A percentile compares a stretch with the other conserved stretches of the same genome.
phyloP scores from a whole-genome alignment of 2,329 filamentous ascomycete species.

The Pleurostoma richardsiae region DNA sequence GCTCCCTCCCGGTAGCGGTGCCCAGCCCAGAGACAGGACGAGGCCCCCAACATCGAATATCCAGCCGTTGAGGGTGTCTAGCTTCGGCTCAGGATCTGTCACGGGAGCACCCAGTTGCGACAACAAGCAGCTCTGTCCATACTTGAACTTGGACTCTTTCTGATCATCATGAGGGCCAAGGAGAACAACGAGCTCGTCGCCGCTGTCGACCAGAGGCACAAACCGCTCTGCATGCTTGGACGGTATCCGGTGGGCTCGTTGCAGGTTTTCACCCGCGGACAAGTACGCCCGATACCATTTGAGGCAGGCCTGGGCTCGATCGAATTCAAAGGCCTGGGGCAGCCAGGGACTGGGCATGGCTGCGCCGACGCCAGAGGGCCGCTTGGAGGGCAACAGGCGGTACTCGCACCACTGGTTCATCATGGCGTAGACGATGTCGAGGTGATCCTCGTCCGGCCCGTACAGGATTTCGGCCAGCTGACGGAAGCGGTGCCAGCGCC shows the following conservation, averaged over 20 bases:
- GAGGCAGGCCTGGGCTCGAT: conserved; percentile 22
- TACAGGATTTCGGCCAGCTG: conserved; percentile 35
- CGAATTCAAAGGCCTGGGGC: conserved; percentile 24
- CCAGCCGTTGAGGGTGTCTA: conserved; percentile 34
- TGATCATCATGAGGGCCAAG: conserved; percentile 19
- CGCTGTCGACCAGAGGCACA: conserved; percentile 8
- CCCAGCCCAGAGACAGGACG: conserved; percentile 49
- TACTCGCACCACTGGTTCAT: conserved; percentile 34
- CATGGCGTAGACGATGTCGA: conserved; percentile 29
- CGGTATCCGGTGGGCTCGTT: conserved; percentile 13
- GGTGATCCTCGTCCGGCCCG: conserved; percentile 27
- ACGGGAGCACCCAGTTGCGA: conserved; percentile 9
- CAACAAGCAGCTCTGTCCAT: conserved; percentile 10
- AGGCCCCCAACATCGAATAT: conserved; percentile 50
- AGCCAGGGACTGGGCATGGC: conserved; percentile 34
- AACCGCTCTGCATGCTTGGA: conserved; percentile 6
- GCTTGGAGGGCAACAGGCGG: conserved; percentile 32
- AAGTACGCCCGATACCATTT: conserved; percentile 18
- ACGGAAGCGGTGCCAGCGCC: conserved; percentile 25
- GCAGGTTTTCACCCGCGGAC: conserved; percentile 6
- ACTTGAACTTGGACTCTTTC: conserved; percentile 12
- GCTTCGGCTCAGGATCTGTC: conserved; percentile 3
- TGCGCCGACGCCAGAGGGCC: conserved; percentile 16
- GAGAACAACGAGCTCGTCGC: conserved; percentile 15
- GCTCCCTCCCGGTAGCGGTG: conserved; percentile 25